A percentile compares a stretch with the other conserved stretches of the same genome.
phyloP scores from a whole-genome alignment of 768 basidiomycete species.

The Rhizopogon vinicolor region DNA sequence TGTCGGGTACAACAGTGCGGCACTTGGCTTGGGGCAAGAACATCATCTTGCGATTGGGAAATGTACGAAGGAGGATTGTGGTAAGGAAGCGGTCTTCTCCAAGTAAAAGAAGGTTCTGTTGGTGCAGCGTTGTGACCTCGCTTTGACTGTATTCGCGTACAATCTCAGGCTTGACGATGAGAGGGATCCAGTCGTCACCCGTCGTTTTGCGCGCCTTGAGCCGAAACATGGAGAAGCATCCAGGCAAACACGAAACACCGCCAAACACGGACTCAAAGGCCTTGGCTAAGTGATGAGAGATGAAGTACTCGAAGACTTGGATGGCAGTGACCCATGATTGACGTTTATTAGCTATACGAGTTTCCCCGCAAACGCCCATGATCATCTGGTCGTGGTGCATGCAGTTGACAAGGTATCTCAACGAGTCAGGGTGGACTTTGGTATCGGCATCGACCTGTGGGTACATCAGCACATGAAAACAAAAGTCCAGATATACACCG shows the following conservation, averaged over 20 bases:
- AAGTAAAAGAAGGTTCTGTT: constrained; percentile 93
- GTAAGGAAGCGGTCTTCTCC: constrained; percentile 99
- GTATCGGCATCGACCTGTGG: constrained; percentile 98
- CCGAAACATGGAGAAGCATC: constrained; percentile 99
- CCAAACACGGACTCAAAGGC: constrained; percentile 99
- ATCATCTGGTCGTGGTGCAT: constrained; percentile 99
- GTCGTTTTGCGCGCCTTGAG: constrained; percentile 85
- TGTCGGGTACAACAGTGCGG: constrained; percentile 93
- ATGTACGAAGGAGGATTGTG: constrained; percentile 92
- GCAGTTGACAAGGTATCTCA: constrained; percentile 90
- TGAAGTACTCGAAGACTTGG: constrained; percentile 98
- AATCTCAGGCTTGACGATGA: constrained; percentile 95
- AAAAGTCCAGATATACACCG: constrained; percentile 19
- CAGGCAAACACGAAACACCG: constrained; percentile 97
- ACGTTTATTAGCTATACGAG: constrained; percentile 97
- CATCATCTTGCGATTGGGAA: constrained; percentile 99
- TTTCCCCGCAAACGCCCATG: constrained; percentile 99
- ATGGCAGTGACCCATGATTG: constrained; percentile 98
- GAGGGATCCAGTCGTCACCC: constrained; percentile 96
- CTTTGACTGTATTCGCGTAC: constrained; percentile 96
- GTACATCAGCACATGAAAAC: constrained; percentile 7
- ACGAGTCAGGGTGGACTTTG: constrained; percentile 87
- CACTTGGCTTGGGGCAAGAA: constrained; percentile 96
- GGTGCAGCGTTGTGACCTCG: constrained; percentile 90
- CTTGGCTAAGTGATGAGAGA: constrained; percentile 97